A percentile compares a stretch with the other conserved stretches of the same genome.
phyloP scores from a whole-genome alignment of 2,329 filamentous ascomycete species.

The Penicillium aurantiogriseum region DNA sequence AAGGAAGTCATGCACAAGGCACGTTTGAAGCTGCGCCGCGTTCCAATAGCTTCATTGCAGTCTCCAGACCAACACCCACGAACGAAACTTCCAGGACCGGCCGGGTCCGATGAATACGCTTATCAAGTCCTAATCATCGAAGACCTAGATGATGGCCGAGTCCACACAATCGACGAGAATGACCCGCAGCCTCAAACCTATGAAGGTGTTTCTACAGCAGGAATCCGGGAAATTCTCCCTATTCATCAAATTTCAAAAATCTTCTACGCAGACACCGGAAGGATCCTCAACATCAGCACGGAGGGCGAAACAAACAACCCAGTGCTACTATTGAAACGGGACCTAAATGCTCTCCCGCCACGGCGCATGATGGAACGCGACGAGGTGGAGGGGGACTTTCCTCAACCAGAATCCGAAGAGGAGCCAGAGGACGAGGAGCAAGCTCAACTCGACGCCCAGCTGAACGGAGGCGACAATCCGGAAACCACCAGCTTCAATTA shows the following conservation, averaged over 20 bases:
- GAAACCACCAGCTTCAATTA: constrained; percentile 18
- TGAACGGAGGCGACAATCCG: constrained; percentile 23
- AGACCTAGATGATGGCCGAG: constrained; percentile 70
- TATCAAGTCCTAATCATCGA: constrained; percentile 83
- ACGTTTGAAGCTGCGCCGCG: constrained; percentile 72
- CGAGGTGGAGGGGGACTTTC: constrained; percentile 36
- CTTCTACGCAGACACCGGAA: constrained; percentile 88
- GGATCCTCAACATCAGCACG: constrained; percentile 77
- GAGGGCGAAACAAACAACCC: constrained; percentile 70
- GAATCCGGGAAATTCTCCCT: constrained; percentile 65
- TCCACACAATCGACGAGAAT: constrained; percentile 64
- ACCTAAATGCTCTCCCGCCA: constrained; percentile 62
- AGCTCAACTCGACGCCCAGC: constrained; percentile 40
- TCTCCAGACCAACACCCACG: constrained; percentile 14
- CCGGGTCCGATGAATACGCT: constrained; percentile 62
- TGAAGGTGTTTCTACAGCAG: constrained; percentile 61
- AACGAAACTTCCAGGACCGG: constrained; percentile 39
- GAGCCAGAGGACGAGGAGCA: constrained; percentile 44
- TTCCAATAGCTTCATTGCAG: constrained; percentile 56
- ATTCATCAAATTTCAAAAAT: constrained; percentile 81
- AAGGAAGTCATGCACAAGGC: constrained; percentile 97
- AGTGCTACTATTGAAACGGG: constrained; percentile 71
- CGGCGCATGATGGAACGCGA: constrained; percentile 56
- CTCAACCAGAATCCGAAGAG: constrained; percentile 31
- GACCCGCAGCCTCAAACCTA: constrained; percentile 57